A percentile compares a stretch with the other conserved stretches of the same genome.
phyloP scores from a whole-genome alignment of 1,284 basidiomycete genomes.

The Trametes pubescens region DNA sequence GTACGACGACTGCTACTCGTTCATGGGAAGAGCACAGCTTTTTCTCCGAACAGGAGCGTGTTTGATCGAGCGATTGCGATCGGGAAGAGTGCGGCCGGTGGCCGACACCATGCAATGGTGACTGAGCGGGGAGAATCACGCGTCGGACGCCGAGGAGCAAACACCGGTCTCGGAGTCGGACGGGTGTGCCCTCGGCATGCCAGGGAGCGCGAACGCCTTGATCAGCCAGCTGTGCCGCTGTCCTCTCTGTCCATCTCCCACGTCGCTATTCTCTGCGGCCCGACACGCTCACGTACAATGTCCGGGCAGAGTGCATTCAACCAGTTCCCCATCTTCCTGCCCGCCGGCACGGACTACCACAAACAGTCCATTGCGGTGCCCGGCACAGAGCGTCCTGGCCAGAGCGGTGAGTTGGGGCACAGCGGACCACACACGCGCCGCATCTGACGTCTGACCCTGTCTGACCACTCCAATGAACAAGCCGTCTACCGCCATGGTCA shows the following conservation, averaged over 20 bases:
- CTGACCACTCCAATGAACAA: not conserved
- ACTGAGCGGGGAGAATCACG: not conserved
- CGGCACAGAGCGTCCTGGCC: constrained; percentile 81
- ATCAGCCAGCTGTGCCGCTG: not conserved
- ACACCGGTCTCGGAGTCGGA: too few species aligned
- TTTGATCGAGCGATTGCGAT: not conserved
- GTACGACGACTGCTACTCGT: not conserved
- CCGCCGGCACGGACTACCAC: constrained; percentile 59
- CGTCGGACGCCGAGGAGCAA: not conserved
- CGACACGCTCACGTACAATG: not conserved
- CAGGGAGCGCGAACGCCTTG: too few species aligned
- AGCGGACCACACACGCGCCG: too few species aligned
- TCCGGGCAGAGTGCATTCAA: constrained; percentile 8
- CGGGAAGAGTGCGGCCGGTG: not conserved
- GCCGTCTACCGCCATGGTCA: constrained; percentile 10
- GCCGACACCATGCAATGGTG: not conserved
- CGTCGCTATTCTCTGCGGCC: not conserved
- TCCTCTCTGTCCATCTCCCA: not conserved
- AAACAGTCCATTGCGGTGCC: constrained; percentile 71
- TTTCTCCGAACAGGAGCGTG: not conserved
- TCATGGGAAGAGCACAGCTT: not conserved
- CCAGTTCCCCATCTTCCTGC: constrained; percentile 42
- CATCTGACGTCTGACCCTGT: not conserved
- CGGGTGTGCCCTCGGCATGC: not conserved
- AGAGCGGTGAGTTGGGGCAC: constrained; percentile 64